Base-by-base conservation (phyloP, 2,329 filamentous ascomycete genomes). In the Didymella keratinophila region DNA sequence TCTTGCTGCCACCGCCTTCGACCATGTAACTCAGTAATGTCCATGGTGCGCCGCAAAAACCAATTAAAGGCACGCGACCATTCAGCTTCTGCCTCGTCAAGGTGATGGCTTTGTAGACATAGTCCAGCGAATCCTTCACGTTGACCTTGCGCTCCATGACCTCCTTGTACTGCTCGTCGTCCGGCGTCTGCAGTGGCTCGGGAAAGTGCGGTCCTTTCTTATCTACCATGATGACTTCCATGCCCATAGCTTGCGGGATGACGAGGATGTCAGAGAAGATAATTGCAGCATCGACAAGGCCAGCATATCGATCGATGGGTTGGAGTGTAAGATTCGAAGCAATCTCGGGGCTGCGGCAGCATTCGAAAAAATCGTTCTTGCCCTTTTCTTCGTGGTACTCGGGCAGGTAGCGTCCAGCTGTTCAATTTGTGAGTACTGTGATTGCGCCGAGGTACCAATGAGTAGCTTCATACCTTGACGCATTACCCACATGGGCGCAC, bases 251-350 rank as follows among this genome's bases (percentile, higher is more conserved):
- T 80, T 99, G 95, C 0, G 95, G 95, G 63, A 99, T 93, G 44
- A 99, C 95, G 36, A 99, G 87, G 66, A 99, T 99, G 76, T 99
- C 95, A 56, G 92, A 97, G 84, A 99, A 99, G 78, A 99, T 99
- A 72, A 99, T 99, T 60, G 95, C 93, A 27, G 93, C 94, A 78
- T 99, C 95, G 69, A 99, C 87, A 61, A 99, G 88, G 42, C 93
- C 93, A 41, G 85, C 89, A 75, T 89, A 99, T 52, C 95, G 92
- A 70, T 97, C 93, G 71, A 99, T 89, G 52, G 95, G 95, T 79
- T 99, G 95, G 27, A 99, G 86, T 6, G 95, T 99, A 69, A 99
- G 82, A 37, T 91, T 96, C 30, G 93, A 97, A 49, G 95, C 92
- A 64, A 98, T 89, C 78, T 98, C 93, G 56, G 95, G 92, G 71